Percentiles rank a stretch among this genome's conserved stretches.
phyloP scores from a whole-genome alignment of 163 green algal genomes.

The Scenedesmus sp. region DNA sequence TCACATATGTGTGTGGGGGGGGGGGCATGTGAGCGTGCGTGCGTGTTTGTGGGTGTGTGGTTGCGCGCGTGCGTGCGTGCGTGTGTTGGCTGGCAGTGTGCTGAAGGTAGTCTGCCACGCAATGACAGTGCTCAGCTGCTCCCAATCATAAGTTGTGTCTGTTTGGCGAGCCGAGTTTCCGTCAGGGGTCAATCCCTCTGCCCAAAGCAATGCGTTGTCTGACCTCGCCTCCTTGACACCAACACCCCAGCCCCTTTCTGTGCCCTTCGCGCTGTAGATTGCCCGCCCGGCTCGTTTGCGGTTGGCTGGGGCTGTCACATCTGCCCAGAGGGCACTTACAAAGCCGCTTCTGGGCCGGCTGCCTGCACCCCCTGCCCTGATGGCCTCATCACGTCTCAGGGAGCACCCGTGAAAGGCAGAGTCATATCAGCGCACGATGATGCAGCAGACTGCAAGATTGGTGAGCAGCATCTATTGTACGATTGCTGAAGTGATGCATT shows the following conservation, averaged over 20 bases:
- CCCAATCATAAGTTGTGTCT: too few species aligned
- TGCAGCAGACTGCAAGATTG: background rate
- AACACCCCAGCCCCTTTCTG: background rate
- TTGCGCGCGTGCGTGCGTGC: too few species aligned
- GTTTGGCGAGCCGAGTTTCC: too few species aligned
- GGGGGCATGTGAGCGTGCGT: too few species aligned
- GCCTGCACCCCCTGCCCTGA: background rate
- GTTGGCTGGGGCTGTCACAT: constrained; percentile 8
- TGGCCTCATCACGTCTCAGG: background rate
- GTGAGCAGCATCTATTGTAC: background rate
- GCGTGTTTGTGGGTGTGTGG: too few species aligned
- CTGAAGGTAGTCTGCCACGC: too few species aligned
- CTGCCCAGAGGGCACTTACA: background rate
- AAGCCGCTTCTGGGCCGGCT: background rate
- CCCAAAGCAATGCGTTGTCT: too few species aligned
- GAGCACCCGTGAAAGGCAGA: background rate
- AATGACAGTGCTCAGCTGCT: too few species aligned
- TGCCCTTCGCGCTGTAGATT: background rate
- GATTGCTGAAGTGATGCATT: background rate
- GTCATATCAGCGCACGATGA: background rate
- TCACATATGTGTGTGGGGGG: too few species aligned
- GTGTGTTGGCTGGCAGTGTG: too few species aligned
- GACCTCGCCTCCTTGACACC: background rate
- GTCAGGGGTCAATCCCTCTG: too few species aligned
- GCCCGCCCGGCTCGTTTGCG: background rate